Conservation (phyloP, 768 basidiomycete genomes). For the Pholiota molesta region DNA sequence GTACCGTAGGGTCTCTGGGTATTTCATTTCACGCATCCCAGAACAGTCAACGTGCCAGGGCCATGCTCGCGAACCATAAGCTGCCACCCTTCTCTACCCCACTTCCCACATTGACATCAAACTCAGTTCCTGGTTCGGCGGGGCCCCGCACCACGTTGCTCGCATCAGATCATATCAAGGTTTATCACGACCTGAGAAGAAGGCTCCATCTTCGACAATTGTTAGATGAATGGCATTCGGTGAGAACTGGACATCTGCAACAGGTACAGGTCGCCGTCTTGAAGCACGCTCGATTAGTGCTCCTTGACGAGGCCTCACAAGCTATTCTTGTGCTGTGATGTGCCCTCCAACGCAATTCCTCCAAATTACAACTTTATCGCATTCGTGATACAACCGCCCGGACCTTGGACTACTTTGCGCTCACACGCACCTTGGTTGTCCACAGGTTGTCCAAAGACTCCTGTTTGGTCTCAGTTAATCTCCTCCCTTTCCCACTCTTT, state of each 20-base stretch:
- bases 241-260: conserved; percentile 3
- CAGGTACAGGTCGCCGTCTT: conserved; percentile 51
- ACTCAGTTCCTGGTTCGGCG: neutral
- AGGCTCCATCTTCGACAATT: conserved; percentile 52
- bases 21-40: conserved; percentile 47
- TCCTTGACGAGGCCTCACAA: conserved; percentile 49
- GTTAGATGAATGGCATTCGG: conserved; percentile 48
- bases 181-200: conserved; percentile 57
- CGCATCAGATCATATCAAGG: conserved; percentile 53
- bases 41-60: neutral
- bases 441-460: too few species aligned
- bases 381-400: neutral
- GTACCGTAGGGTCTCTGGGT: conserved; percentile 47
- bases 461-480: neutral
- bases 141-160: conserved; percentile 20
- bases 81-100: neutral
- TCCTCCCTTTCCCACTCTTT: conserved; percentile 7
- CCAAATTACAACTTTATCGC: too few species aligned
- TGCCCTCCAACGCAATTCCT: too few species aligned
- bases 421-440: neutral
- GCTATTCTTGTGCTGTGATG: conserved; percentile 46
- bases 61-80: conserved; percentile 3
- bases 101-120: neutral
- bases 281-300: conserved; percentile 48
- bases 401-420: neutral